Conservation (phyloP, 1,284 basidiomycete genomes). For the Ganoderma boninense region DNA sequence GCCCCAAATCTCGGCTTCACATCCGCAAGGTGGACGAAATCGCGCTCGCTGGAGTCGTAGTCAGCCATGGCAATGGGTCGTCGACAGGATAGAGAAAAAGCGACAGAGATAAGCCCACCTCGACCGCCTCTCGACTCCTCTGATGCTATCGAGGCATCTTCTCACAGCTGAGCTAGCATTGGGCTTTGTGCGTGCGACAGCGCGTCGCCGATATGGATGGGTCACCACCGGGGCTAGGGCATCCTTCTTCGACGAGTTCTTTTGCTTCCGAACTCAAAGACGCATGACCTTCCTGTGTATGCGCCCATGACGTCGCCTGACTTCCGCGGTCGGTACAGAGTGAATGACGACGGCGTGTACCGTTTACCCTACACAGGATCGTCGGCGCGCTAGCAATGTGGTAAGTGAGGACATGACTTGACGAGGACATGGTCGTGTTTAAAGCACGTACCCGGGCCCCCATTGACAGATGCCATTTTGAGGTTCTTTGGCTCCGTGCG, state of each 20-base stretch:
- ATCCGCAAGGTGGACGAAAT: slow-evolving; percentile 35
- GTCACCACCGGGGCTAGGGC: neutral
- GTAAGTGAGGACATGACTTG: neutral
- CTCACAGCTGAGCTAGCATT: neutral
- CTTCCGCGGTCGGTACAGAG: neutral
- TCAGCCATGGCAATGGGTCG: neutral
- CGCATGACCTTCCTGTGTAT: neutral
- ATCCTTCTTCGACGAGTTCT: neutral
- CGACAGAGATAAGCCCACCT: neutral
- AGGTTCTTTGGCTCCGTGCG: neutral
- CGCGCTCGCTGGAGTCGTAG: slow-evolving; percentile 9
- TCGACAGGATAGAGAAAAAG: neutral
- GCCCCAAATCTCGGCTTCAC: slow-evolving; percentile 44
- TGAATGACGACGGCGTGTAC: neutral
- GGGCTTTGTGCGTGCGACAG: neutral
- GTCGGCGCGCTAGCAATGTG: neutral
- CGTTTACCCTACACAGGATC: neutral
- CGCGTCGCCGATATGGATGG: neutral
- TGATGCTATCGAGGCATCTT: neutral
- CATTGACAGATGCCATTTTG: neutral
- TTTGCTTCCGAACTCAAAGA: neutral
- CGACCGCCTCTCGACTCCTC: neutral
- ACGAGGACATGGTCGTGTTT: neutral
- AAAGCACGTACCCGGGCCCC: neutral
- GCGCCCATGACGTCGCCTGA: neutral